These are phyloP conservation scores for Tulasnella sp. DNA, from an alignment of 768 basidiomycete species.

Conservation along the genomic window DNA sequence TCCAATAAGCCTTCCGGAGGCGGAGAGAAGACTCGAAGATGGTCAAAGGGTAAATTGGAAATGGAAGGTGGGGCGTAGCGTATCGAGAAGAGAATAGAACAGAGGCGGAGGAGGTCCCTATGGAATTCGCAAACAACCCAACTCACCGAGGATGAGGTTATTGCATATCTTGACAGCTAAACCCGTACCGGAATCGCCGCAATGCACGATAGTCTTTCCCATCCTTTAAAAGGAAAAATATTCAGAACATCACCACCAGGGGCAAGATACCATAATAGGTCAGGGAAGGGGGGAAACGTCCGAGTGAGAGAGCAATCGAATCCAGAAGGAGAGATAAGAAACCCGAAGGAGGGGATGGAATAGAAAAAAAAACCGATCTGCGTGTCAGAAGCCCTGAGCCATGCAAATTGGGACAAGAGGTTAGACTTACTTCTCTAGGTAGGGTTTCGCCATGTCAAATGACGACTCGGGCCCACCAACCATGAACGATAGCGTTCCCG, in stretches of 20 bases:
- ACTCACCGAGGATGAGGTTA: constrained; percentile 49
- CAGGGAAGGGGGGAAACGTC: background rate
- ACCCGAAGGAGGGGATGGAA: background rate
- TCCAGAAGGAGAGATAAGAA: background rate
- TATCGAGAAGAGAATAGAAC: background rate
- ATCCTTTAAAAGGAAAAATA: constrained; percentile 42
- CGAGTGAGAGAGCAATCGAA: background rate
- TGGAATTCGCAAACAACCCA: background rate
- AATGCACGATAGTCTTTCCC: constrained; percentile 80
- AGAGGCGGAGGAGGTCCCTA: background rate
- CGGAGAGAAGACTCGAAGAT: background rate
- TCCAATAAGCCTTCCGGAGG: background rate
- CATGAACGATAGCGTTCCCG: constrained; percentile 85
- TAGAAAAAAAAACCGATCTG: background rate
- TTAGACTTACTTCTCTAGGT: constrained; percentile 42
- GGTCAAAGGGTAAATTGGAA: background rate
- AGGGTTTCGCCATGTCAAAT: constrained; percentile 56
- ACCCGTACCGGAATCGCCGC: constrained; percentile 76
- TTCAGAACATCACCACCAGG: background rate
- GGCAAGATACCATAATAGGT: background rate
- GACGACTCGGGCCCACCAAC: constrained; percentile 69
- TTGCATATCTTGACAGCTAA: constrained; percentile 90
- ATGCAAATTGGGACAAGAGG: background rate
- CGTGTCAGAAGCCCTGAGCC: background rate
- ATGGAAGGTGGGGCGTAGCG: background rate